These are phyloP conservation scores for Malassezia obtusa DNA, from an alignment of 1,284 basidiomycete species.

Conservation along the genomic window DNA sequence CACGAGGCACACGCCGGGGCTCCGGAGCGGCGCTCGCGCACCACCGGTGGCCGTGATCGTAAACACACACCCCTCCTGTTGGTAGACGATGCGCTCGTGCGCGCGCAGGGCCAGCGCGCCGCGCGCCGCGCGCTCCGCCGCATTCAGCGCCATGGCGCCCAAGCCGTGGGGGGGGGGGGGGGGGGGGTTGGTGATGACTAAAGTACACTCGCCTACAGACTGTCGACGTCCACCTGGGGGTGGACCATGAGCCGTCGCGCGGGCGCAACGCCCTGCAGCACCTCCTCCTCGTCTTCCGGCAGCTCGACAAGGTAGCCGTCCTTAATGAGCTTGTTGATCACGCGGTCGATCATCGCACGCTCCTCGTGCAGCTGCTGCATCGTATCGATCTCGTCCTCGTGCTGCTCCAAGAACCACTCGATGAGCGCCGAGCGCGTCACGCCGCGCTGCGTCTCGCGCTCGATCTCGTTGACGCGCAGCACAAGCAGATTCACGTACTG, in stretches of 20 bases:
- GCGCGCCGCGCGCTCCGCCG: neutral
- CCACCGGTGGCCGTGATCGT: neutral
- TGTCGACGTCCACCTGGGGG: conserved; percentile 38
- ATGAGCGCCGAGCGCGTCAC: conserved; percentile 68
- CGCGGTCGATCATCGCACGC: conserved; percentile 77
- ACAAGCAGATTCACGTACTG: conserved; percentile 79
- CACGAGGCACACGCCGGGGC: neutral
- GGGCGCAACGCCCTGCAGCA: conserved; percentile 18
- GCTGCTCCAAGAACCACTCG: conserved; percentile 86
- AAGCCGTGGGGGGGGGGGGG: neutral
- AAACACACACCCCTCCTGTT: neutral
- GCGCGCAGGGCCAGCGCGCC: neutral
- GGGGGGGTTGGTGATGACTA: conserved; percentile 6
- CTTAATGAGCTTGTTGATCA: conserved; percentile 79
- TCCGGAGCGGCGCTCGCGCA: too few species aligned
- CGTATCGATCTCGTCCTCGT: conserved; percentile 68
- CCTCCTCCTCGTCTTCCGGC: conserved; percentile 23
- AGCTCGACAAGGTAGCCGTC: conserved; percentile 50
- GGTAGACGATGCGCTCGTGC: neutral
- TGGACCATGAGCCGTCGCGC: conserved; percentile 29
- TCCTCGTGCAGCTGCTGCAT: conserved; percentile 86
- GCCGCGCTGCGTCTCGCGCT: conserved; percentile 66
- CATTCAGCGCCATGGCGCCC: neutral
- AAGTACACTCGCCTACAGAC: conserved; percentile 17
- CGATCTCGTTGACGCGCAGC: conserved; percentile 66